phyloP scores from a whole-genome alignment of 805 yeast genomes.

The Candida succiphila region DNA sequence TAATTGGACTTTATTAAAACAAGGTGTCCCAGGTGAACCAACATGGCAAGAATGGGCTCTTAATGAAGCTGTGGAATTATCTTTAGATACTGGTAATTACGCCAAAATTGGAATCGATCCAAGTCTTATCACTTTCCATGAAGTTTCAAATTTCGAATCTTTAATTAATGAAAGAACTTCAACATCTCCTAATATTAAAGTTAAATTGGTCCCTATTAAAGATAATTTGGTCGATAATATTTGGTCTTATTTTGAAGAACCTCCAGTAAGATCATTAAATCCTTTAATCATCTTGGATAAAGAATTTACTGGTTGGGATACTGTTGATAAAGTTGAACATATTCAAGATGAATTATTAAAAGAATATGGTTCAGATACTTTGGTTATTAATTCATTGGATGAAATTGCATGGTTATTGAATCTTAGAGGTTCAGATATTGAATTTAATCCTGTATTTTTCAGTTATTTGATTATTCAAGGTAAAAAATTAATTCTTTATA shows the following conservation, averaged over 20 bases:
- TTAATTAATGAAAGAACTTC: conserved; percentile 20
- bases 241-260: conserved; percentile 46
- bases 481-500: conserved; percentile 29
- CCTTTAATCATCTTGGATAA: conserved; percentile 40
- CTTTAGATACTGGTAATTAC: conserved; percentile 32
- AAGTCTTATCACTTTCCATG: conserved; percentile 29
- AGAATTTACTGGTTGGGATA: conserved; percentile 57
- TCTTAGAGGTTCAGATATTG: conserved; percentile 51
- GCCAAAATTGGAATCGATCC: conserved; percentile 38
- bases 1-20: conserved; percentile 48
- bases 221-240: conserved; percentile 39
- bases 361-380: conserved; percentile 15
- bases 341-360: conserved; percentile 27
- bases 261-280: conserved; percentile 46
- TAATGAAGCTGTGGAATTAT: conserved; percentile 37
- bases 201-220: conserved; percentile 32
- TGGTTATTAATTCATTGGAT: conserved; percentile 49
- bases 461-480: conserved; percentile 38
- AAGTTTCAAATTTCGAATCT: conserved; percentile 22
- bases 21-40: conserved; percentile 38
- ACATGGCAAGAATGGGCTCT: conserved; percentile 53
- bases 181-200: conserved; percentile 19
- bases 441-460: conserved; percentile 45
- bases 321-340: conserved; percentile 44
- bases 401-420: conserved; percentile 90